Evolutionary conservation across 805 yeast species (phyloP), one percentile per base, ranked within the genome.

Genomic region (Suhomyces tanzawaensis): DNA sequence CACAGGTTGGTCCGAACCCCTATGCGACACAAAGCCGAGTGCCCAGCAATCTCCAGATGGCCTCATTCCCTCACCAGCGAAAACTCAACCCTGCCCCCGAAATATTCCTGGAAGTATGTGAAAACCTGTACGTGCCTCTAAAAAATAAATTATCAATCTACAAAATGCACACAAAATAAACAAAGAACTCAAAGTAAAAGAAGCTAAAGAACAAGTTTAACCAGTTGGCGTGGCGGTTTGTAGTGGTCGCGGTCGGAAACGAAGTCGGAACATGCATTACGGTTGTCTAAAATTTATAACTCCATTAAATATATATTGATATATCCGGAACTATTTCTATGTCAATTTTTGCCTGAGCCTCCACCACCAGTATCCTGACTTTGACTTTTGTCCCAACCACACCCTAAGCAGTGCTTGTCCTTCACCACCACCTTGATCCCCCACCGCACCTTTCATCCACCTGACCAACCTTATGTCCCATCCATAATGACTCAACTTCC

Each of bases 401-500:
- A 24, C 13, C 27, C 5, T n/a, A n/a, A n/a, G n/a, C n/a, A n/a
- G n/a, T n/a, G 9, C 9, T 21, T 21, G 24, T 21, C 11, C 24
- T 7, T 21, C 24, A 7, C 24, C 24, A 11, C 24, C 7, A 11
- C 24, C 24, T 21, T 21, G 24, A 7, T 7, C 24, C 24, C 24
- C 9, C 24, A 21, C 24, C 24, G 24, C 24, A 21, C 24, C 24
- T 11, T 7, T 21, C 11, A 21, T 24, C 27, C n/a, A n/a, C n/a
- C n/a, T n/a, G n/a, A n/a, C n/a, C n/a, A n/a, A 24, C 13, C 27
- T 24, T 29, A 18, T 24, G 27, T 14, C 14, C 22, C 16, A 19
- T 23, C 18, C n/a, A 33, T 14, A 25, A 46, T 46, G 49, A 40
- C 49, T 16, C 60, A 52, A 42, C 50, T 55, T 37, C 60, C 60